phyloP scores from a whole-genome alignment of 2,329 filamentous ascomycete genomes.

The Botryotinia calthae region DNA sequence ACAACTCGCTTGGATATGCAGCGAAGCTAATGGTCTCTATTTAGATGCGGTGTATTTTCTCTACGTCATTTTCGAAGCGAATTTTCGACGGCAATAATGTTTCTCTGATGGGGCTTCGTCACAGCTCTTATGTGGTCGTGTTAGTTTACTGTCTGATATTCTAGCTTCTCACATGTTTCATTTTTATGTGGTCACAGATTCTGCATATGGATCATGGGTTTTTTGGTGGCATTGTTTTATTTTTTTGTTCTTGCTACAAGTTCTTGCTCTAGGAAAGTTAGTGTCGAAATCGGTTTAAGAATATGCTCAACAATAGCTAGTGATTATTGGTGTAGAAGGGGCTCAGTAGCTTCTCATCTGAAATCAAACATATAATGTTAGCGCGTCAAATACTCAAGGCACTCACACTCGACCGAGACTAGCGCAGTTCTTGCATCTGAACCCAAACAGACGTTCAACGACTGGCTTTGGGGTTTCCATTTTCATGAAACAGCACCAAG shows the following conservation, averaged over 20 bases:
- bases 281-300: background rate
- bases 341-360: background rate
- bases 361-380: background rate
- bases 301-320: background rate
- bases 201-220: background rate
- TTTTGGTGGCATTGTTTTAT: background rate
- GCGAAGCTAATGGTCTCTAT: background rate
- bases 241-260: background rate
- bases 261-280: too few species aligned
- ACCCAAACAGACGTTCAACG: background rate
- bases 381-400: background rate
- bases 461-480: background rate
- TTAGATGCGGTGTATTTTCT: background rate
- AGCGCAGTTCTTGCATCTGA: background rate
- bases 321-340: background rate
- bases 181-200: background rate
- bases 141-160: background rate
- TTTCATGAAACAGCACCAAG: background rate
- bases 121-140: background rate
- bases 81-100: background rate
- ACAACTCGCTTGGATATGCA: background rate
- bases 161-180: background rate
- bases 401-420: background rate
- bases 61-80: background rate
- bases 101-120: background rate